Evolutionary conservation across 2,329 filamentous ascomycete species (phyloP).

Genomic region (Pseudocercospora eumusae): DNA sequence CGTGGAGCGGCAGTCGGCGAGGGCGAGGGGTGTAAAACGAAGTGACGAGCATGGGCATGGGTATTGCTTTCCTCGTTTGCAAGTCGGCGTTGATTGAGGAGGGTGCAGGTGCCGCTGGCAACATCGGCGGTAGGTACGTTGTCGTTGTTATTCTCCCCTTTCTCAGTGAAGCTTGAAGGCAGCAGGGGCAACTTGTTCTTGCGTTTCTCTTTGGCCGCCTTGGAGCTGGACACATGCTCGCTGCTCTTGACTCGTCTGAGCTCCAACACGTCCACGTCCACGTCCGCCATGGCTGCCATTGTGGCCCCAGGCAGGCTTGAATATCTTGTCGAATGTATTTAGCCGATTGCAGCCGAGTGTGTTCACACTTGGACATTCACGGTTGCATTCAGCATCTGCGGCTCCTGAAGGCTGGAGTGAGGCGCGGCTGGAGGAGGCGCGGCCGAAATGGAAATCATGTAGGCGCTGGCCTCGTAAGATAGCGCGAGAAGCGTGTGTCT

Average conservation of each 20-base stretch:
- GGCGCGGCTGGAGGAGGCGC: neutral
- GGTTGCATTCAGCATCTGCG: too few relatives aligned
- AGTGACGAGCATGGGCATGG: conserved; percentile 1
- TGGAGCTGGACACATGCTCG: neutral
- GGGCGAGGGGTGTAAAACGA: neutral
- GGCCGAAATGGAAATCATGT: too few relatives aligned
- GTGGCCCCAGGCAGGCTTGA: neutral
- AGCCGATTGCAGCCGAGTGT: neutral
- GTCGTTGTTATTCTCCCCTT: neutral
- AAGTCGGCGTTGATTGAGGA: neutral
- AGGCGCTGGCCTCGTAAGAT: too few relatives aligned
- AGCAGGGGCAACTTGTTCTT: conserved; percentile 3
- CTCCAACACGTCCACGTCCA: conserved; percentile 1
- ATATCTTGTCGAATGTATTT: neutral
- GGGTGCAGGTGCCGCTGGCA: neutral
- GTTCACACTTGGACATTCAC: neutral
- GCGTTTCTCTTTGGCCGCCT: neutral
- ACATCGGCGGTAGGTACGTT: too few relatives aligned
- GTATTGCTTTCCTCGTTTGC: conserved; percentile 6
- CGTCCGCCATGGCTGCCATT: neutral
- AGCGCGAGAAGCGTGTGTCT: neutral
- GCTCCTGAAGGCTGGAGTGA: too few relatives aligned
- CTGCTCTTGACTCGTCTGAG: conserved; percentile 1
- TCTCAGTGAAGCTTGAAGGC: neutral
- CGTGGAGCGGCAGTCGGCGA: conserved; percentile 3